Evolutionary conservation across 805 yeast species (phyloP), one percentile per base, ranked within the genome.

Genomic region (Lipomyces yamadae): DNA sequence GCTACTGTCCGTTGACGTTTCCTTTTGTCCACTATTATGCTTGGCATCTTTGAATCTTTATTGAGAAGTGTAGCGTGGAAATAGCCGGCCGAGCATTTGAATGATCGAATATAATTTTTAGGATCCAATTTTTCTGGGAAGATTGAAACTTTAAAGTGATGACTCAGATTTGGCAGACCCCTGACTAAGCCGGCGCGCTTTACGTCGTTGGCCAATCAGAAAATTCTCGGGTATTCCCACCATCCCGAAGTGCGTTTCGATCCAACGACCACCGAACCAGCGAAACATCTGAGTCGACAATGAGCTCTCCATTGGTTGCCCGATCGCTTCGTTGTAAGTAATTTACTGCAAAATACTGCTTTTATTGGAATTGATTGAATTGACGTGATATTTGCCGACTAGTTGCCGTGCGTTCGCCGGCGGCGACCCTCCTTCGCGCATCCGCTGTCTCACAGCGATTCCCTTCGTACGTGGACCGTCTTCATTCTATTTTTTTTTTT

Each of bases 311-410:
- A 35, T 52, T 66, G 52, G 60, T 70, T 50, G 61, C 60, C 50
- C 67, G 67, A 62, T 62, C 70, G n/a, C 13, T 67, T 57, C 65
- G 70, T 34, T 33, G 70, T 67, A 66, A 42, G 70, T 53, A 5
- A 18, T 55, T 10, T 35, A 5, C 30, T 33, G 4, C 7, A 39
- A 34, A 33, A 32, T 30, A 5, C 34, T 29, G 24, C 18, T 60
- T 32, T 57, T 57, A 50, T 37, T n/a, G 29, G 42, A 52, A 54
- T 37, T 39, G 59, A 61, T 52, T 35, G 50, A 29, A 50, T 30
- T 56, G 50, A 13, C 33, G 18, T 35, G 15, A 29, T 55, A 37
- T 34, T 37, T 18, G 18, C 6, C 24, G n/a, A 32, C 8, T 33
- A 67, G 70, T 56, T 34, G 64, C 66, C 58, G 60, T 59, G 37